Evolutionary conservation across 495 filamentous ascomycete species (phyloP), one percentile per base, ranked within the genome.

Genomic region (Daldinia childiae): DNA sequence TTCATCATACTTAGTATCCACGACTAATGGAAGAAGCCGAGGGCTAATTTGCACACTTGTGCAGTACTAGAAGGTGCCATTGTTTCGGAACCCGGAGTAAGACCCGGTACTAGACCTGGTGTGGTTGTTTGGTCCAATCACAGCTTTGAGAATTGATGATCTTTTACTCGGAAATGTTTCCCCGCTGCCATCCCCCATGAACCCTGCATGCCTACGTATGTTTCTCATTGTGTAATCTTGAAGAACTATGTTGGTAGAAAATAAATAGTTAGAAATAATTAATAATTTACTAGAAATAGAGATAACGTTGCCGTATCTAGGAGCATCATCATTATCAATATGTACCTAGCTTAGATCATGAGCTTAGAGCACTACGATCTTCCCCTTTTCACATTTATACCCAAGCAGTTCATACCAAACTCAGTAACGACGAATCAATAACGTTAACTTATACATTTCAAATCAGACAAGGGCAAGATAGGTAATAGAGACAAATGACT

Each of bases 61-160:
- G 43, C 43, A 11, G 19, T 24, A 48, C 9, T 48, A 48, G 43
- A 48, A 48, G 43, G 43, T 48, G 43, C 19, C 11, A 48, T 26
- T 14, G 17, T 48, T 48, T 48, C 43, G 43, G 43, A 24, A 48
- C 43, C 43, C 43, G 43, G 43, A 48, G 43, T 48, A 48, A 48
- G 43, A 9, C 17, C 43, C 43, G 17, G n/a, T 48, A n/a, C 2
- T 9, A 21, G 17, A 9, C 43, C 19, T 6, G 9, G 43, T 48
- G 43, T 48, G 21, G 2, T 48, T 24, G 19, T 24, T 24, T 48
- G 19, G 9, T 24, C 43, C 43, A 48, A 48, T 48, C 19, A 24
- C 2, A 24, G 24, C 19, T 2, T 21, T 4, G 11, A 48, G 8
- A 12, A 48, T 11, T 21, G 21, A 48, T 24, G 43, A 21, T 48